Percentiles rank a stretch among this genome's conserved stretches.
These are phyloP conservation scores for Coemansia sp. DNA, from an alignment of 192 early-diverging fungal species.

Conservation along the genomic window DNA sequence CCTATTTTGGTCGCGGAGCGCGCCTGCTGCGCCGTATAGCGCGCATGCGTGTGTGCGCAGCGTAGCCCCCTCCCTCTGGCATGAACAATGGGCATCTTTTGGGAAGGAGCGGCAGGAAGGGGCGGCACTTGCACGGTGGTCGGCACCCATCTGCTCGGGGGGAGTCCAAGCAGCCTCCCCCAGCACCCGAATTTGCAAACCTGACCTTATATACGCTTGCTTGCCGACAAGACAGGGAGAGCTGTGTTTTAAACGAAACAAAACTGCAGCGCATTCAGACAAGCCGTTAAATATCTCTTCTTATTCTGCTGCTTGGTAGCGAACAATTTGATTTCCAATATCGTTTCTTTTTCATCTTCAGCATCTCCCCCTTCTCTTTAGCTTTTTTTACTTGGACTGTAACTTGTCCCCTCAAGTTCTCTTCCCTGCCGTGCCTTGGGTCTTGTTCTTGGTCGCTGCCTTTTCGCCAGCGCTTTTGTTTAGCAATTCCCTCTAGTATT, in stretches of 20 bases:
- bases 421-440: not conserved
- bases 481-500: not conserved
- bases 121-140: constrained; percentile 20
- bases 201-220: constrained; percentile 18
- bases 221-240: constrained; percentile 24
- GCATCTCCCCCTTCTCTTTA: not conserved
- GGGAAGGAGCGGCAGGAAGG: constrained; percentile 13
- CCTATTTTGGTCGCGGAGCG: constrained; percentile 6
- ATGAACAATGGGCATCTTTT: constrained; percentile 19
- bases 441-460: constrained; percentile 1
- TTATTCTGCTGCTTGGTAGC: constrained; percentile 39
- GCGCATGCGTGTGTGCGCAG: constrained; percentile 27
- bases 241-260: constrained; percentile 25
- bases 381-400: constrained; percentile 9
- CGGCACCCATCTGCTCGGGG: constrained; percentile 18
- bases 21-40: constrained; percentile 24
- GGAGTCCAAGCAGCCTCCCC: constrained; percentile 12
- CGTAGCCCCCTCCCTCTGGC: constrained; percentile 21
- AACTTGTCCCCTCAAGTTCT: not conserved
- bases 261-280: constrained; percentile 39
- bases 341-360: constrained; percentile 6
- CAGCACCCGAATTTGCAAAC: constrained; percentile 2
- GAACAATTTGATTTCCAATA: constrained; percentile 55
- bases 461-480: not conserved
- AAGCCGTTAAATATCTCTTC: constrained; percentile 50